Evolutionary conservation across 2,329 filamentous ascomycete genomes (phyloP).

Genomic region (Pseudovirgaria hyperparasitica): DNA sequence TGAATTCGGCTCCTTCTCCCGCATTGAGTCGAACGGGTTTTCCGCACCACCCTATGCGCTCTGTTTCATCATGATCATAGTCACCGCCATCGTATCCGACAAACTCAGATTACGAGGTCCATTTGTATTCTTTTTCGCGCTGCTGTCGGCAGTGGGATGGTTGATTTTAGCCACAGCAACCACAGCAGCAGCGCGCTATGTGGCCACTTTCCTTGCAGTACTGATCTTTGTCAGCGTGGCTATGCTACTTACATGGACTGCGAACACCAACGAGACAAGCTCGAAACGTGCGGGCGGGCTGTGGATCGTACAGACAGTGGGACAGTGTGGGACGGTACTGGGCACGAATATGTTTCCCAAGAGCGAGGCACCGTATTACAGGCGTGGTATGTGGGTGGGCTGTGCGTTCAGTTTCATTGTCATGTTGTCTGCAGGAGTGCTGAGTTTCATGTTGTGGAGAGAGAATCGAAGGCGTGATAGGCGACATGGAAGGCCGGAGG

Average conservation of each 20-base stretch:
- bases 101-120: conserved; percentile 24
- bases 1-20: conserved; percentile 25
- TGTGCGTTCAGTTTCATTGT: conserved; percentile 49
- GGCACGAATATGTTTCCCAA: conserved; percentile 52
- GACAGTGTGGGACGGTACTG: conserved; percentile 44
- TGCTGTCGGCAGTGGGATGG: conserved; percentile 27
- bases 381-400: conserved; percentile 45
- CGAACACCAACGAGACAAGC: conserved; percentile 25
- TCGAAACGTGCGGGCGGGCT: conserved; percentile 24
- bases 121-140: conserved; percentile 22
- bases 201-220: conserved; percentile 27
- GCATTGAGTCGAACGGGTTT: conserved; percentile 24
- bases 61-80: conserved; percentile 27
- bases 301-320: conserved; percentile 25
- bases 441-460: conserved; percentile 42
- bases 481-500: too few species aligned
- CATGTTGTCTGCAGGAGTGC: conserved; percentile 41
- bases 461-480: conserved; percentile 49
- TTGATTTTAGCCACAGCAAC: conserved; percentile 26
- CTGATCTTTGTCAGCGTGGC: conserved; percentile 25
- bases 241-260: conserved; percentile 24
- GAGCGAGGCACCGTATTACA: conserved; percentile 32
- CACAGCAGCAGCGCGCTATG: conserved; percentile 20
- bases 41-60: conserved; percentile 29
- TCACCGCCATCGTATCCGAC: conserved; percentile 24